These are phyloP conservation scores for Hypoxylon lienhwacheense DNA, from an alignment of 495 filamentous ascomycete species.

Conservation along the genomic window DNA sequence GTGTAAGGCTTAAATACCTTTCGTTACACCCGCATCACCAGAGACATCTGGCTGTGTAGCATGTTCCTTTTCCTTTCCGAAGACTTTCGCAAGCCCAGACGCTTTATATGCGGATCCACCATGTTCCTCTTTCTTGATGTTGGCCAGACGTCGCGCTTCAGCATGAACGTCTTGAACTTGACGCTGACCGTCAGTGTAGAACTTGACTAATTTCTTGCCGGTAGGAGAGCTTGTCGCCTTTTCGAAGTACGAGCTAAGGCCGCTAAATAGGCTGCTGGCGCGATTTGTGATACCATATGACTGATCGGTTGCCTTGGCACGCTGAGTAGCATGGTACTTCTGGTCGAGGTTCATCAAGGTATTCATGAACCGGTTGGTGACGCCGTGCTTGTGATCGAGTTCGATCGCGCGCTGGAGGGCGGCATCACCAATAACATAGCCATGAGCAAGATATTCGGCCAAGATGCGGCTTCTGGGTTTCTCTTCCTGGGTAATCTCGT, in stretches of 20 bases:
- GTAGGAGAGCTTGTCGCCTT: slow-evolving; percentile 83
- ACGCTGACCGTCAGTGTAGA: slow-evolving; percentile 79
- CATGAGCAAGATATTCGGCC: slow-evolving; percentile 93
- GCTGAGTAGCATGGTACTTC: slow-evolving; percentile 78
- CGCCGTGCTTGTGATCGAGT: slow-evolving; percentile 86
- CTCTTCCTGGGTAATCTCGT: slow-evolving; percentile 86
- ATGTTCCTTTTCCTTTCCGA: slow-evolving; percentile 49
- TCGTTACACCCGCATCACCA: slow-evolving; percentile 27
- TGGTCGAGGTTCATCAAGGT: slow-evolving; percentile 75
- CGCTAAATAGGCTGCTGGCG: slow-evolving; percentile 63
- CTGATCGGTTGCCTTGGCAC: slow-evolving; percentile 72
- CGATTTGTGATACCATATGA: slow-evolving; percentile 72
- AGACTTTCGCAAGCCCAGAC: slow-evolving; percentile 48
- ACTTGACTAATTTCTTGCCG: slow-evolving; percentile 79
- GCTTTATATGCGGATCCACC: slow-evolving; percentile 53
- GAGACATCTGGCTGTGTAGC: slow-evolving; percentile 31
- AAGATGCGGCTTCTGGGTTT: slow-evolving; percentile 91
- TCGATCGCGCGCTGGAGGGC: slow-evolving; percentile 82
- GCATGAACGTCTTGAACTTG: slow-evolving; percentile 90
- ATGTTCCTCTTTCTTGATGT: slow-evolving; percentile 75
- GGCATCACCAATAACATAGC: slow-evolving; percentile 84
- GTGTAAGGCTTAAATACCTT: slow-evolving; percentile 33
- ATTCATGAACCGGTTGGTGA: slow-evolving; percentile 72
- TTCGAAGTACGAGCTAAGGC: slow-evolving; percentile 84
- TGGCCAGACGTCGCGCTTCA: slow-evolving; percentile 83